Conservation (phyloP, 2,329 filamentous ascomycete species). For the Zopfia rhizophila region DNA sequence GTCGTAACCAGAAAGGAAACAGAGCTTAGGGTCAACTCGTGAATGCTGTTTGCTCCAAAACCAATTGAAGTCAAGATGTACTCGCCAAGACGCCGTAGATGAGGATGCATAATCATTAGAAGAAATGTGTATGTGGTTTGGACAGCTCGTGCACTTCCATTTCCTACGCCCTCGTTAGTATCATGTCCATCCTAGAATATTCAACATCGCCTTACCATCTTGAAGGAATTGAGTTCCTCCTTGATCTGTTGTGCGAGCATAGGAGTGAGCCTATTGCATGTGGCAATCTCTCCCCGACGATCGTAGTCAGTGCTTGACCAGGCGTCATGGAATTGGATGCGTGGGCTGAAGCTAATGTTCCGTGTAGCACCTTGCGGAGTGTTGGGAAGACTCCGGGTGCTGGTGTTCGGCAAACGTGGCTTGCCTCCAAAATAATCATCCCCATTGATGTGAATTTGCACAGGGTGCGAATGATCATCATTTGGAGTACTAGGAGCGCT, state of each 20-base stretch:
- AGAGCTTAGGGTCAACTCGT: conserved; percentile 51
- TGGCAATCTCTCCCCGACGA: conserved; percentile 93
- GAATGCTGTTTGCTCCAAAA: conserved; percentile 52
- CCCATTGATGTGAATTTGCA: conserved; percentile 78
- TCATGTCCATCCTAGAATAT: neutral
- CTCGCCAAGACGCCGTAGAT: conserved; percentile 55
- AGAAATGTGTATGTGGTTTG: conserved; percentile 99
- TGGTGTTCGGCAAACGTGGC: conserved; percentile 73
- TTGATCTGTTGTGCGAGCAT: conserved; percentile 99
- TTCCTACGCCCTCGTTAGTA: conserved; percentile 73
- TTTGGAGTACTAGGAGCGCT: conserved; percentile 89
- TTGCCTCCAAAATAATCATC: conserved; percentile 92
- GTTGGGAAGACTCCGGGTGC: conserved; percentile 81
- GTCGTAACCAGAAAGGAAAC: conserved; percentile 54
- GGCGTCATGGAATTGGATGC: conserved; percentile 94
- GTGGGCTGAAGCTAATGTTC: conserved; percentile 82
- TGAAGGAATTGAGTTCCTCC: conserved; percentile 98
- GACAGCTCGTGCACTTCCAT: conserved; percentile 99
- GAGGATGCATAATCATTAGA: conserved; percentile 71
- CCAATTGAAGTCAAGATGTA: conserved; percentile 45
- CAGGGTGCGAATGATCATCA: conserved; percentile 70
- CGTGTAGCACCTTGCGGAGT: conserved; percentile 76
- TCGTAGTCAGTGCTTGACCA: conserved; percentile 98
- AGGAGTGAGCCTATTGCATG: conserved; percentile 95
- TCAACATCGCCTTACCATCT: conserved; percentile 79